These are phyloP conservation scores for Nicotiana noctiflora DNA, from an alignment of 257 asterid species.

Conservation along the genomic window DNA sequence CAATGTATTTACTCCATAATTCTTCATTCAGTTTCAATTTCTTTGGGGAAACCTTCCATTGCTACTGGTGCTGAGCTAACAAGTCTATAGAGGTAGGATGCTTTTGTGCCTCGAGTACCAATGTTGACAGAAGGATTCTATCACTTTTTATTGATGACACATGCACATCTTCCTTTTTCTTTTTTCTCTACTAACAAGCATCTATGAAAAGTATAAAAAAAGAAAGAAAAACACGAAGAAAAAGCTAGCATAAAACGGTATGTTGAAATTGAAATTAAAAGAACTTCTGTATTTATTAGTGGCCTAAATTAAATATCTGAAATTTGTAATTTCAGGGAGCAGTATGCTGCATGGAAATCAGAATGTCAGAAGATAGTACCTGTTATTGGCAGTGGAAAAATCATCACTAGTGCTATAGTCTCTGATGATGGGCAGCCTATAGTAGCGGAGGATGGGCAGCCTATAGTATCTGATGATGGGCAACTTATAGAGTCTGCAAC, in stretches of 20 bases:
- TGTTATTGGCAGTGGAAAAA: slow-evolving; percentile 71
- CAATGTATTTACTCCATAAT: neutral
- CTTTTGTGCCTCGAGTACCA: neutral
- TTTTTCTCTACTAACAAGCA: neutral
- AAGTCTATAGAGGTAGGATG: neutral
- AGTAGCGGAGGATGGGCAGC: no score
- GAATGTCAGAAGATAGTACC: slow-evolving; percentile 72
- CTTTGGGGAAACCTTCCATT: neutral
- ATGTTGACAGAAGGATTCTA: neutral
- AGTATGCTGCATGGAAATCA: slow-evolving; percentile 71
- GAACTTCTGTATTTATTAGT: neutral
- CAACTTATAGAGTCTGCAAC: neutral
- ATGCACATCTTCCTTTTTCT: neutral
- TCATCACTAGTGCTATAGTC: slow-evolving; percentile 56
- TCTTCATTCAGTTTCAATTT: no score
- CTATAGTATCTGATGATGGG: slow-evolving; percentile 11
- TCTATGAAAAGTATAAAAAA: neutral
- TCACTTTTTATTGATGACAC: neutral
- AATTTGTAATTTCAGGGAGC: slow-evolving; percentile 45
- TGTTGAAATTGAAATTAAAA: neutral
- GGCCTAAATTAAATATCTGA: neutral
- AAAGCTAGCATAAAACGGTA: neutral
- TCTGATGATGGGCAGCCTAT: slow-evolving; percentile 27
- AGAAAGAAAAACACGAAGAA: neutral
- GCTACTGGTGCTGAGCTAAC: neutral